Percentiles rank a stretch among this genome's conserved stretches.
Evolutionary conservation across 148 eudicot species (phyloP).

Genomic region (Arctostaphylos glauca): DNA sequence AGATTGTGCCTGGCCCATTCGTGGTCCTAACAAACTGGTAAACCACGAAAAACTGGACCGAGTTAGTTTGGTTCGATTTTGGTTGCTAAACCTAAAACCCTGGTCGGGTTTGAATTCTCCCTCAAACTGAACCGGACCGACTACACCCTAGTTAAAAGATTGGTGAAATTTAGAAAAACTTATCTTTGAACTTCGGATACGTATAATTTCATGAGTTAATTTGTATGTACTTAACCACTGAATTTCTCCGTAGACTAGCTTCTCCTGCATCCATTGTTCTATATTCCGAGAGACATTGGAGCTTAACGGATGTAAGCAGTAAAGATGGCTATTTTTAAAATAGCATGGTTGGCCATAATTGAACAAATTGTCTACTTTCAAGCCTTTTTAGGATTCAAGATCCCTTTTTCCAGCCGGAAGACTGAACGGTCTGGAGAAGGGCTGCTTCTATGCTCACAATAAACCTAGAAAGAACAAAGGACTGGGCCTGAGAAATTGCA

Average conservation of each 20-base stretch:
- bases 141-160: background rate
- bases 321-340: background rate
- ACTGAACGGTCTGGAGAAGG: background rate
- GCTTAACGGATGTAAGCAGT: background rate
- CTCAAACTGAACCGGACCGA: no score
- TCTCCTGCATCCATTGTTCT: background rate
- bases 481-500: background rate
- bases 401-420: background rate
- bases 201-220: background rate
- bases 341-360: background rate
- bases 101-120: no score
- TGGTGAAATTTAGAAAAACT: background rate
- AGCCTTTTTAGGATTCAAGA: background rate
- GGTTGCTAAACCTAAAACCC: no score
- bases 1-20: no score
- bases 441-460: background rate
- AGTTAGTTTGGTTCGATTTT: no score
- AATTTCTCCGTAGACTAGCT: background rate
- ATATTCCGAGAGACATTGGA: background rate
- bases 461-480: background rate
- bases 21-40: no score
- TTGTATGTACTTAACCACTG: background rate
- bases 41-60: no score
- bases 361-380: background rate
- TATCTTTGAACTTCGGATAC: background rate